phyloP scores from a whole-genome alignment of 1,284 basidiomycete species.

The Salmacisia buchloeana region DNA sequence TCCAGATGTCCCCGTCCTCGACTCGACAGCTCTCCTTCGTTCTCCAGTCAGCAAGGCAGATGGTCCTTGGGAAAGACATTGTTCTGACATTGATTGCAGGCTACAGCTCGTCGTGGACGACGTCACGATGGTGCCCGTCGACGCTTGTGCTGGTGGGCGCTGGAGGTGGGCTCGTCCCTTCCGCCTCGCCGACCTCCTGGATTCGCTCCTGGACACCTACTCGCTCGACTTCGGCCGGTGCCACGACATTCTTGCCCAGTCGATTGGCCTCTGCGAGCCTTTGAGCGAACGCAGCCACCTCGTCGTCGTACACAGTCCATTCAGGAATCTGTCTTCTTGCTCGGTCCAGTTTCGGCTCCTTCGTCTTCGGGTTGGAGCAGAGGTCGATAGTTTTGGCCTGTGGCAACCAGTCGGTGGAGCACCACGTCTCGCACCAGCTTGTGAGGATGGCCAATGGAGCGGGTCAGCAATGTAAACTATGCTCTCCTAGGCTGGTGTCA shows the following conservation, averaged over 20 bases:
- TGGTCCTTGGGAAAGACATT: neutral
- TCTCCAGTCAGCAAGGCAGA: neutral
- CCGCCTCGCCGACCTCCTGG: neutral
- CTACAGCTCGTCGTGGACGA: slow-evolving; percentile 1
- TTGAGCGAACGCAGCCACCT: slow-evolving; percentile 49
- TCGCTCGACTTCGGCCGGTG: slow-evolving; percentile 9
- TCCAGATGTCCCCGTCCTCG: no score
- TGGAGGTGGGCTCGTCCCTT: no score
- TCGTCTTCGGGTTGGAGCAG: slow-evolving; percentile 55
- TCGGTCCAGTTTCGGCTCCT: slow-evolving; percentile 88
- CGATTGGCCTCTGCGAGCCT: slow-evolving; percentile 25
- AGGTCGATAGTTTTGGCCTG: slow-evolving; percentile 49
- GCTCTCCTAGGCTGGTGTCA: neutral
- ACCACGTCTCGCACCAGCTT: slow-evolving; percentile 50
- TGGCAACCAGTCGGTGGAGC: slow-evolving; percentile 33
- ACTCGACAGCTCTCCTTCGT: neutral
- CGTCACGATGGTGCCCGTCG: neutral
- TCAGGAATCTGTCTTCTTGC: slow-evolving; percentile 86
- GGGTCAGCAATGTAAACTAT: neutral
- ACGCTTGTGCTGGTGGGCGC: neutral
- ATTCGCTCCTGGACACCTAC: slow-evolving; percentile 7
- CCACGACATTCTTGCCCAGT: slow-evolving; percentile 12
- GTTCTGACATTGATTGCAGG: neutral
- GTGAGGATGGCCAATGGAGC: slow-evolving; percentile 11
- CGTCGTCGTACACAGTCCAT: slow-evolving; percentile 82